Evolutionary conservation across 371 early-diverging fungal genomes (phyloP), one percentile per base, ranked within the genome.

Genomic region (Mitosporidium daphniae): DNA sequence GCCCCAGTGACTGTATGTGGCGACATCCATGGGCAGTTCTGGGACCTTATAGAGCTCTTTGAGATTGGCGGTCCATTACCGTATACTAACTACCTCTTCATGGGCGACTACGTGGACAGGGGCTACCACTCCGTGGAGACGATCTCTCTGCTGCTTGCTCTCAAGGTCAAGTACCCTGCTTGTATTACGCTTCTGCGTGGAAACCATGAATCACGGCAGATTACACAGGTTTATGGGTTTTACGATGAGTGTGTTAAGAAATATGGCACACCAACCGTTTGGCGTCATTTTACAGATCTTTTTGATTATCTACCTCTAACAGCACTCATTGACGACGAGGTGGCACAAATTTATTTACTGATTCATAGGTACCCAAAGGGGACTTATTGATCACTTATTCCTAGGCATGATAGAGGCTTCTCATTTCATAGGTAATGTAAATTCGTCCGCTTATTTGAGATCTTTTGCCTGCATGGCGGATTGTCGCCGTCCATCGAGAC

Each of bases 31-130:
- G 98, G 98, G 13, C 98, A 97, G 48, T 91, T 89, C 45, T 73
- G 82, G 47, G 98, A 97, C 45, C 42, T 53, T 94, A 23, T 86
- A 48, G 86, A 93, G 41, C 54, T 98, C 31, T 91, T 94, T 45
- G 60, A 73, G 27, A 78, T 84, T 25, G 93, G 94, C 27, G 95
- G 95, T 21, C 64, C 80, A 41, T 72, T 72, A 6, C 78, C 93
- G 8, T 71, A 86, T 40, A 93, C 91, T 28, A 94, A 84, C 42
- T 98, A 94, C 43, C 59, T 97, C 23, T 89, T 89, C 42, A 78
- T 97, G 78, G 93, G 94, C 21, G 99, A 99, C 53, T 99, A 82
- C 44, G 99, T 99, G 21, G 99, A 99, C 47, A 72, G 99, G 33
- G 99, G 99, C 8, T 89, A 80, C 45, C 86, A 91, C 48, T 78